Base-by-base conservation (phyloP, 495 filamentous ascomycete species). In the Aspergillus coremiiformis region DNA sequence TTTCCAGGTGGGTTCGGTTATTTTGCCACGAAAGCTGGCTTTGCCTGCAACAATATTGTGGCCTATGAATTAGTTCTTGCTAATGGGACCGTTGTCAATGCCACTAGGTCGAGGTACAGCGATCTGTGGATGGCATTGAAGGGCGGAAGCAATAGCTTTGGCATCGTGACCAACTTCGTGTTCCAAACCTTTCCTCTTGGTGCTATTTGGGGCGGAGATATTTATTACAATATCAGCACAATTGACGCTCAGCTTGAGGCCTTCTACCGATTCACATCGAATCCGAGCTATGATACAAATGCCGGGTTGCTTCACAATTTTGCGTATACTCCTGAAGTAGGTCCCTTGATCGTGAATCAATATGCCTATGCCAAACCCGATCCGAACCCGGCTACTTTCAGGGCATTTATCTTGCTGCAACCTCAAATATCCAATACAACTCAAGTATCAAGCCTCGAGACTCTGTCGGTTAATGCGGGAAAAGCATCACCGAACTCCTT, bases 101-200 rank as follows among this genome's bases (percentile, higher is more conserved):
- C 22, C 9, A 39, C 17, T 11, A 26, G 15, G 0, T 12, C 9
- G 0, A 15, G 3, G 0, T 1, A 49, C 15, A 12, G 3, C 19
- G 46, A 49, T 21, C 46, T 49, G n/a, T 49, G 14, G 14, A 8
- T 14, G 30, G 46, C 46, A 2, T n/a, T 49, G 1, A 49, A 49
- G 46, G 46, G 46, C 8, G 46, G 46, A n/a, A 21, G 27, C 19
- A 27, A 12, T 14, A 49, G 39, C 21, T 39, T 49, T 14, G 46
- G 46, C 21, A 26, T 49, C 14, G 46, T 49, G 15, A 49, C 45
- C 6, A 19, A 37, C 11, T 48, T 48, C 29, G 30, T 5, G 15
- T 11, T 37, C 14, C 10, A 3, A 11, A 23, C 45, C 27, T 23
- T 21, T 24, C 19, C 45, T 6, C 22, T 21, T 10, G 3, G 3